Evolutionary conservation across 1,284 basidiomycete species (phyloP).

Genomic region (Rhodotorula sp.): DNA sequence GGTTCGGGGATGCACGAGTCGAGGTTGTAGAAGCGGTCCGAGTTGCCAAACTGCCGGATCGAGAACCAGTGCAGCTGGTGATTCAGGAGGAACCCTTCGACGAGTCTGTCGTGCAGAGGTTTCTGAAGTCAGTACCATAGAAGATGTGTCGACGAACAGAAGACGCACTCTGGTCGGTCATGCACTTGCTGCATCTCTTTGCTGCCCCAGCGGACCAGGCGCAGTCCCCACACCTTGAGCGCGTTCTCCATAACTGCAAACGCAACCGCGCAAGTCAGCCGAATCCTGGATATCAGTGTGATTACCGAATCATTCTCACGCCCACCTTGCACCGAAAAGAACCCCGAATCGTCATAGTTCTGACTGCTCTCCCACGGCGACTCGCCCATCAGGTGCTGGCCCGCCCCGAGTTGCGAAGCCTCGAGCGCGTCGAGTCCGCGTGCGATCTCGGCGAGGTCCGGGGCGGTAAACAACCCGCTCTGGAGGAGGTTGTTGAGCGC

Average conservation of each 20-base stretch:
- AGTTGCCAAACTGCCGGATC: conserved; percentile 18
- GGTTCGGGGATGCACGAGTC: conserved; percentile 72
- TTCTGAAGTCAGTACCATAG: not conserved
- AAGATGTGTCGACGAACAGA: not conserved
- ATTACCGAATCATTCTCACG: no score
- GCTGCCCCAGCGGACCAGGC: conserved; percentile 77
- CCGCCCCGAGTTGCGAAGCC: conserved; percentile 31
- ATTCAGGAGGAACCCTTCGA: conserved; percentile 86
- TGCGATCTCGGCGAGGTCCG: conserved; percentile 81
- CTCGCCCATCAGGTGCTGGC: conserved; percentile 7
- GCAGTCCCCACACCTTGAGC: conserved; percentile 76
- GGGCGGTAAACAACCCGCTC: conserved; percentile 63
- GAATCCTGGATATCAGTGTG: no score
- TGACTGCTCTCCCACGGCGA: conserved; percentile 49
- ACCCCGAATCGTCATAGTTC: conserved; percentile 42
- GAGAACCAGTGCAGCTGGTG: conserved; percentile 66
- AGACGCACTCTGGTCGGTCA: conserved; percentile 68
- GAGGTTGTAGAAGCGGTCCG: conserved; percentile 77
- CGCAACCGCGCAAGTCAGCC: not conserved
- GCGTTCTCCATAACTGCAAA: conserved; percentile 53
- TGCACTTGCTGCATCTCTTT: conserved; percentile 76
- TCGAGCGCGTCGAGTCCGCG: conserved; percentile 59
- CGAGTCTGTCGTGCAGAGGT: conserved; percentile 56
- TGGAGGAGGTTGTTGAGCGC: conserved; percentile 55
- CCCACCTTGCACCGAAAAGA: conserved; percentile 33